These are phyloP conservation scores for Trypanosoma cruzi DNA, from an alignment of 208 protist genomes.

Conservation along the genomic window DNA sequence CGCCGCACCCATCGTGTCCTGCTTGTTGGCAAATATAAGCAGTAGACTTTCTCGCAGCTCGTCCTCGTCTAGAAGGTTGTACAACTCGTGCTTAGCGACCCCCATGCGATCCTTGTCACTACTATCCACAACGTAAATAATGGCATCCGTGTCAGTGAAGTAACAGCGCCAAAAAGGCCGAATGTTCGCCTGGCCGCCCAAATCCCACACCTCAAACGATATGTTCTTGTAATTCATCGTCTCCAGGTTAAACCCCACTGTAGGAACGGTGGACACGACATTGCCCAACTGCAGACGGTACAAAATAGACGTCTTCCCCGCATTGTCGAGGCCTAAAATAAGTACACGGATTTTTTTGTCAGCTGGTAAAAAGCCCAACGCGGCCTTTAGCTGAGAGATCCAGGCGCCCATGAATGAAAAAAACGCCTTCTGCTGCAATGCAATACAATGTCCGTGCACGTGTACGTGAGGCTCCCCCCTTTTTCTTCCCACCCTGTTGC, in stretches of 20 bases:
- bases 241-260: constrained; percentile 98
- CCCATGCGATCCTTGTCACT: constrained; percentile 92
- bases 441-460: neutral
- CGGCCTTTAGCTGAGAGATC: constrained; percentile 47
- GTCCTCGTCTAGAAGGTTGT: constrained; percentile 86
- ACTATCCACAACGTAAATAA: constrained; percentile 96
- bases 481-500: neutral
- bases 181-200: constrained; percentile 97
- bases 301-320: constrained; percentile 98
- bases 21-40: constrained; percentile 97
- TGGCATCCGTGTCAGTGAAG: constrained; percentile 94
- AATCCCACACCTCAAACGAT: constrained; percentile 98
- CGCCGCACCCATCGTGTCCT: constrained; percentile 87
- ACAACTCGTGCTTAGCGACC: constrained; percentile 90
- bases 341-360: constrained; percentile 93
- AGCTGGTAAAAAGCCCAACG: constrained; percentile 60
- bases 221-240: constrained; percentile 98
- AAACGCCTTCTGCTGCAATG: neutral
- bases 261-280: constrained; percentile 97
- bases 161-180: constrained; percentile 97
- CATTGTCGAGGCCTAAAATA: constrained; percentile 96
- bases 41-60: constrained; percentile 87
- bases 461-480: neutral
- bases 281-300: constrained; percentile 98
- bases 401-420: constrained; percentile 60